Conservation (phyloP, 2,329 filamentous ascomycete species). For the Talaromyces albobiverticillius region DNA sequence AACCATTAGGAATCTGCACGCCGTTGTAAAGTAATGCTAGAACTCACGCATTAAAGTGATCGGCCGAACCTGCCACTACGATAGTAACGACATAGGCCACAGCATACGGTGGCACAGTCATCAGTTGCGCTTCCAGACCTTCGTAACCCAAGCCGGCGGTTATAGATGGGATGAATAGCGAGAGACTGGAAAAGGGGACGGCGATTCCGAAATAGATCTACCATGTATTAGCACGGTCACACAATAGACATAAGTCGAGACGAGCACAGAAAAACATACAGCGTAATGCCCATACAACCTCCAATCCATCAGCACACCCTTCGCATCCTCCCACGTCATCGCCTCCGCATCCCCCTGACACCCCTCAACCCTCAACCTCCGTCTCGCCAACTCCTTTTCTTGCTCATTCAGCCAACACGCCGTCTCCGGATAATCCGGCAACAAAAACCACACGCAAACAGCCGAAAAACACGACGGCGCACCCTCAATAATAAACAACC, state of each 20-base stretch:
- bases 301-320: slow-evolving; percentile 18
- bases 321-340: slow-evolving; percentile 20
- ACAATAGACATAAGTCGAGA: not conserved
- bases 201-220: slow-evolving; percentile 53
- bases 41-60: slow-evolving; percentile 44
- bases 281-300: slow-evolving; percentile 41
- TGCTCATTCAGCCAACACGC: slow-evolving; percentile 25
- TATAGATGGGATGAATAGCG: slow-evolving; percentile 63
- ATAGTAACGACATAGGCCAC: slow-evolving; percentile 56
- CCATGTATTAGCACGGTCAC: not conserved
- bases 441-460: slow-evolving; percentile 26
- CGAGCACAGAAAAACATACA: too few species aligned
- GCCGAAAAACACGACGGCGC: slow-evolving; percentile 19
- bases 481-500: slow-evolving; percentile 21
- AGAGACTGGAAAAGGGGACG: slow-evolving; percentile 58
- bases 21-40: not conserved
- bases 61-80: slow-evolving; percentile 58
- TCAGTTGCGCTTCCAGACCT: slow-evolving; percentile 61
- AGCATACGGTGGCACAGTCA: slow-evolving; percentile 65
- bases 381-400: slow-evolving; percentile 20
- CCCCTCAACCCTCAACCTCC: slow-evolving; percentile 16
- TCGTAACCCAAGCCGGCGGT: slow-evolving; percentile 56
- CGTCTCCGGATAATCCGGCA: slow-evolving; percentile 35
- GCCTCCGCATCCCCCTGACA: slow-evolving; percentile 16
- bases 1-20: not conserved